phyloP scores from a whole-genome alignment of 345 rosid species.

The Eucalyptus pauciflora region DNA sequence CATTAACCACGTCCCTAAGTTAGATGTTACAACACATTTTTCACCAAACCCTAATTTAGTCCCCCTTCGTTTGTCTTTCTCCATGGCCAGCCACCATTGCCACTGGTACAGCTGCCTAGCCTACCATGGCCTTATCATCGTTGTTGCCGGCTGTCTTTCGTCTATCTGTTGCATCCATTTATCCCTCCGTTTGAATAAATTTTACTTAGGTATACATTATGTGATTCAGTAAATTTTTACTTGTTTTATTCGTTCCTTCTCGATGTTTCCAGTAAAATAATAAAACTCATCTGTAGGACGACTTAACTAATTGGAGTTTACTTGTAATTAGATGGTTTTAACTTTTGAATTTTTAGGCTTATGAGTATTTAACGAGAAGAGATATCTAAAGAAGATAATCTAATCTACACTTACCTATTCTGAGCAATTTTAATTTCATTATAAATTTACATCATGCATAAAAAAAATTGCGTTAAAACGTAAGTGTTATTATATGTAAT shows the following conservation, averaged over 20 bases:
- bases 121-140: not conserved
- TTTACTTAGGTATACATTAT: not conserved
- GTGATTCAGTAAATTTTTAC: not conserved
- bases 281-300: not conserved
- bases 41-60: not conserved
- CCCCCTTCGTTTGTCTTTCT: not conserved
- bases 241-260: not conserved
- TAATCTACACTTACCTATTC: not conserved
- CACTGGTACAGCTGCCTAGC: not conserved
- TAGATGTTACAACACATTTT: not conserved
- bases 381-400: not conserved
- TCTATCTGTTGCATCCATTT: not conserved
- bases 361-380: not conserved
- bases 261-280: not conserved
- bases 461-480: not conserved
- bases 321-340: not conserved
- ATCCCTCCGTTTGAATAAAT: not conserved
- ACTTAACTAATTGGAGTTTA: not conserved
- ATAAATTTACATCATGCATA: not conserved
- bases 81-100: not conserved
- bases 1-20: not conserved
- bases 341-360: not conserved
- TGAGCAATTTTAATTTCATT: not conserved
- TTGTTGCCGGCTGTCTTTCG: not conserved
- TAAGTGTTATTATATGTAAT: not conserved